Percentiles rank a stretch among this genome's conserved stretches.
phyloP scores from a whole-genome alignment of 495 filamentous ascomycete species.

The Pyrenula massariospora region DNA sequence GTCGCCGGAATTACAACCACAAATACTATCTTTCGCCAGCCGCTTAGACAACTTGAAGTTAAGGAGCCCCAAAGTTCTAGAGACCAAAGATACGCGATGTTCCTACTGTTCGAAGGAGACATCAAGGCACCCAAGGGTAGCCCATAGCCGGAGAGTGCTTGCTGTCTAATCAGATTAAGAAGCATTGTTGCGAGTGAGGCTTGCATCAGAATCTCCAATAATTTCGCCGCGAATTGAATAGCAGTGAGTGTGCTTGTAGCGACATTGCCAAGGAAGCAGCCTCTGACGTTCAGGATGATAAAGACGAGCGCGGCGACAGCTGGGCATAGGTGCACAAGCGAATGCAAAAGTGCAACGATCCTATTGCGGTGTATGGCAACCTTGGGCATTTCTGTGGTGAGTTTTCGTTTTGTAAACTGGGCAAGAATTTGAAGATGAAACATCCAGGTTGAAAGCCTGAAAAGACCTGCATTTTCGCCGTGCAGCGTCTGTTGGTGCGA shows the following conservation, averaged over 20 bases:
- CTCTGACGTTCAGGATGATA: neutral
- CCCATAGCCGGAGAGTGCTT: conserved; percentile 4
- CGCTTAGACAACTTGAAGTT: neutral
- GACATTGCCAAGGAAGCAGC: neutral
- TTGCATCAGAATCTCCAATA: conserved; percentile 14
- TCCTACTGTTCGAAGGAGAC: conserved; percentile 10
- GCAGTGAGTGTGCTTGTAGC: conserved; percentile 1
- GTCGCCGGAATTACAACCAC: neutral
- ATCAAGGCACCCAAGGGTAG: conserved; percentile 11
- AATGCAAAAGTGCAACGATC: neutral
- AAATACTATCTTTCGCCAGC: neutral
- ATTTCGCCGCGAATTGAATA: conserved; percentile 13
- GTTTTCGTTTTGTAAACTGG: neutral
- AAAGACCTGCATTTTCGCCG: neutral
- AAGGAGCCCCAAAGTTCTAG: conserved; percentile 11
- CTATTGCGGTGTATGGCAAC: neutral
- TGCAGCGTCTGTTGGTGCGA: neutral
- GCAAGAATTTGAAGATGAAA: neutral
- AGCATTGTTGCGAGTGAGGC: conserved; percentile 11
- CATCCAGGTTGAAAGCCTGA: neutral
- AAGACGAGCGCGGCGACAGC: neutral
- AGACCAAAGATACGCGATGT: conserved; percentile 16
- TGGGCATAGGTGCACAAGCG: neutral
- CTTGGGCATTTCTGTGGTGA: neutral
- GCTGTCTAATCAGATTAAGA: conserved; percentile 3